A percentile compares a stretch with the other conserved stretches of the same genome.
phyloP scores from a whole-genome alignment of 2,329 filamentous ascomycete genomes.

The Hortaea sp. region DNA sequence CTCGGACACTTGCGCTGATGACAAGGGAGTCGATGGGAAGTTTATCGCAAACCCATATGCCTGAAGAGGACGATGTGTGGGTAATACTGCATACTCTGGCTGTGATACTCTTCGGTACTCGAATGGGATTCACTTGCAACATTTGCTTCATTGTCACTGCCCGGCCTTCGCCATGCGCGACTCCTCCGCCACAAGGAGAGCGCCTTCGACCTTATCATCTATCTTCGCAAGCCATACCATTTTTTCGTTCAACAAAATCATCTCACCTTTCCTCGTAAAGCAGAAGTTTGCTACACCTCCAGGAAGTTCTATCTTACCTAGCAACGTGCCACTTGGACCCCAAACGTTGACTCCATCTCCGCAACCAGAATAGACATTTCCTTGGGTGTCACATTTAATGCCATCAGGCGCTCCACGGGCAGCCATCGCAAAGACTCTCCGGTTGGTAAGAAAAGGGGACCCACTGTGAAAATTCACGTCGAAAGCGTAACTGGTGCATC shows the following conservation, averaged over 20 bases:
- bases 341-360: slow-evolving; percentile 48
- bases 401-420: slow-evolving; percentile 48
- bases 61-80: too few relatives aligned
- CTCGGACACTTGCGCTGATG: too few relatives aligned
- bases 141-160: too few relatives aligned
- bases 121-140: too few relatives aligned
- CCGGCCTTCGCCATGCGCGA: too few relatives aligned
- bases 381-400: slow-evolving; percentile 42
- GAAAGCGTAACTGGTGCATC: slow-evolving; percentile 14
- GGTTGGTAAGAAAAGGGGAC: slow-evolving; percentile 15
- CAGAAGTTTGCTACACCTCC: slow-evolving; percentile 26
- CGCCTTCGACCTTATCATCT: slow-evolving; percentile 11
- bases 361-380: slow-evolving; percentile 47
- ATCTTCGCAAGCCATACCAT: slow-evolving; percentile 17
- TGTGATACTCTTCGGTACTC: too few relatives aligned
- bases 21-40: too few relatives aligned
- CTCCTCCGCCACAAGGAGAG: slow-evolving; percentile 7
- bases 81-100: too few relatives aligned
- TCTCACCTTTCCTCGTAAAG: slow-evolving; percentile 18
- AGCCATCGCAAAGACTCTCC: slow-evolving; percentile 19
- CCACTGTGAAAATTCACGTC: slow-evolving; percentile 20
- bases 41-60: too few relatives aligned
- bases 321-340: slow-evolving; percentile 37
- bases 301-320: slow-evolving; percentile 49
- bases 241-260: slow-evolving; percentile 18